A percentile compares a stretch with the other conserved stretches of the same genome.
These are phyloP conservation scores for Calycina marina DNA, from an alignment of 2,329 filamentous ascomycete species.

Conservation along the genomic window DNA sequence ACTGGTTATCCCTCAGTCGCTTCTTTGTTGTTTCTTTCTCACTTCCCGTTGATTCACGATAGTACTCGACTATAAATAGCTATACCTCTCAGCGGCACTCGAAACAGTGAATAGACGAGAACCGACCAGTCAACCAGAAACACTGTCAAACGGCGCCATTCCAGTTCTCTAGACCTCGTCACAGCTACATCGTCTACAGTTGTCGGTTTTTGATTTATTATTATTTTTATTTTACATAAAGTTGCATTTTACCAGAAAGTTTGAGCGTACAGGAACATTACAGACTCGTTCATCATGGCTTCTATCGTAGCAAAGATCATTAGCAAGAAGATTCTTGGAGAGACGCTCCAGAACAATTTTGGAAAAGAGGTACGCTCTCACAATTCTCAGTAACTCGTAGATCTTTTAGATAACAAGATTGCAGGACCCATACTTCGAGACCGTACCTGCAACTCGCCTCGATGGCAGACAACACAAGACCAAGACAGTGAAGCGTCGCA, in stretches of 20 bases:
- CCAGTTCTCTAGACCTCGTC: too few relatives aligned
- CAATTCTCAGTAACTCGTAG: neutral
- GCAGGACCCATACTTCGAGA: constrained; percentile 84
- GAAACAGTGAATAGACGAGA: constrained; percentile 7
- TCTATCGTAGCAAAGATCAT: constrained; percentile 37
- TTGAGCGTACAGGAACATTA: too few relatives aligned
- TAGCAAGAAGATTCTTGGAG: constrained; percentile 41
- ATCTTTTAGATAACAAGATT: constrained; percentile 6
- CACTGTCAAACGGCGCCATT: constrained; percentile 7
- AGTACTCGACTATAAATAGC: too few relatives aligned
- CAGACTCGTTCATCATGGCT: constrained; percentile 30
- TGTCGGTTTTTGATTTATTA: too few relatives aligned
- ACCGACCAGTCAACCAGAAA: constrained; percentile 11
- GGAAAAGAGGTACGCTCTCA: constrained; percentile 34
- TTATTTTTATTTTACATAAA: too few relatives aligned
- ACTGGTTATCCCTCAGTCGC: too few relatives aligned
- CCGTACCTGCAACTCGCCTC: constrained; percentile 58
- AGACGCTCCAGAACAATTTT: constrained; percentile 41
- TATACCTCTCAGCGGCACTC: constrained; percentile 11
- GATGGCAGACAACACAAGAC: constrained; percentile 44
- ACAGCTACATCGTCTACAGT: too few relatives aligned
- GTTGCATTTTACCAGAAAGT: too few relatives aligned
- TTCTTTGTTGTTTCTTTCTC: too few relatives aligned
- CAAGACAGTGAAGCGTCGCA: constrained; percentile 72
- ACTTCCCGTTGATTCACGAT: too few relatives aligned